Base-by-base conservation (phyloP, 345 rosid genomes). In the Pistacia vera region DNA sequence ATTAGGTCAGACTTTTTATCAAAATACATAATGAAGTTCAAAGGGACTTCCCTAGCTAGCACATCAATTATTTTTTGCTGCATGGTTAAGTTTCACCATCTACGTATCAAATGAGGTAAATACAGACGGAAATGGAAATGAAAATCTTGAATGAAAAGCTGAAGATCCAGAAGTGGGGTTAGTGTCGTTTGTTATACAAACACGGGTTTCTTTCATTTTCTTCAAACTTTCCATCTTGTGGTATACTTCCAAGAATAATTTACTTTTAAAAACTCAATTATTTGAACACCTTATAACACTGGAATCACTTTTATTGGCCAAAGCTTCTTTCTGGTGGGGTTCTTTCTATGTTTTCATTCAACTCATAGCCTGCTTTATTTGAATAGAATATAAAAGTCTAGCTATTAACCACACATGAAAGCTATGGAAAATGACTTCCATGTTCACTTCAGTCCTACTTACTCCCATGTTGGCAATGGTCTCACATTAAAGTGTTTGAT, bases 221-320 rank as follows among this genome's bases (percentile, higher is more conserved):
- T 49, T 66, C 33, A 25, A 14, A 28, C 70, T 35, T 67, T 61
- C 63, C 59, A 61, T 60, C 41, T 51, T 49, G 1, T 67, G 13
- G 3, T 48, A 71, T 14, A 14, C 54, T 18, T 25, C 11, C n/a
- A 38, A 17, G 36, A 73, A 66, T 68, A 68, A 60, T 78, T 13
- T 28, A 66, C 59, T 35, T 78, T 33, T 7, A 67, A 60, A 49
- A 36, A 33, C 72, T 75, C 82, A 75, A 80, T 80, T 75, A 70
- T 70, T 75, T 49, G 72, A 58, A 68, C 38, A 20, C 54, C 52
- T 59, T 25, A 1, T 13, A 14, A 51, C 59, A 66, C 66, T 16
- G 38, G 51, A 25, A 33, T 8, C 6, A 13, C 46, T 59, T 75
- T 75, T 18, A 18, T 30, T 49, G 76, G 69, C 51, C 35, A 63